phyloP scores from a whole-genome alignment of 257 asterid genomes.

The Solanum appendiculatum region DNA sequence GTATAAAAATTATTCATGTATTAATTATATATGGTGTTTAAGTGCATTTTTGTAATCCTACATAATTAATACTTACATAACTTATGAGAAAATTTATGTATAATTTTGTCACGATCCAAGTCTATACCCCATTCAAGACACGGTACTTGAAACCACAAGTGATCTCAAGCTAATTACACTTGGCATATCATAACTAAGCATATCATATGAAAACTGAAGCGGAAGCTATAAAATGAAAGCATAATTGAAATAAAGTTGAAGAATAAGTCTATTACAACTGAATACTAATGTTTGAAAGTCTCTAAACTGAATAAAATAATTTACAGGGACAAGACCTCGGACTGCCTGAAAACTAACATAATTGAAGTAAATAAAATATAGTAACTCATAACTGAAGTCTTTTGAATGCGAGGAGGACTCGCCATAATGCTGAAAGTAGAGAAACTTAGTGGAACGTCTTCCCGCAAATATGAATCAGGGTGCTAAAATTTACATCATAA shows the following conservation, averaged over 20 bases:
- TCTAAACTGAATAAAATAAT: no score
- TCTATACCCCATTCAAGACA: background rate
- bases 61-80: no score
- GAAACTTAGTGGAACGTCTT: background rate
- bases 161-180: no score
- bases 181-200: background rate
- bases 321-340: background rate
- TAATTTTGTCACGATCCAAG: no score
- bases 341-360: background rate
- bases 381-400: background rate
- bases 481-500: background rate
- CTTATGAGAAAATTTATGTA: no score
- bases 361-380: background rate
- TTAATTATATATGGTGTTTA: background rate
- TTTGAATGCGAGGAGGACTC: background rate
- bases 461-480: background rate
- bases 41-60: background rate
- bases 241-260: background rate
- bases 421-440: background rate
- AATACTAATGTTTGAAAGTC: no score
- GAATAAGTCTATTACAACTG: no score
- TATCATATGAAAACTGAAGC: background rate
- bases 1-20: background rate
- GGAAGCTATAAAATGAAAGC: background rate
- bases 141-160: background rate